Base-by-base conservation (phyloP, 208 protist genomes). In the Jaenimonas drosophilae region DNA sequence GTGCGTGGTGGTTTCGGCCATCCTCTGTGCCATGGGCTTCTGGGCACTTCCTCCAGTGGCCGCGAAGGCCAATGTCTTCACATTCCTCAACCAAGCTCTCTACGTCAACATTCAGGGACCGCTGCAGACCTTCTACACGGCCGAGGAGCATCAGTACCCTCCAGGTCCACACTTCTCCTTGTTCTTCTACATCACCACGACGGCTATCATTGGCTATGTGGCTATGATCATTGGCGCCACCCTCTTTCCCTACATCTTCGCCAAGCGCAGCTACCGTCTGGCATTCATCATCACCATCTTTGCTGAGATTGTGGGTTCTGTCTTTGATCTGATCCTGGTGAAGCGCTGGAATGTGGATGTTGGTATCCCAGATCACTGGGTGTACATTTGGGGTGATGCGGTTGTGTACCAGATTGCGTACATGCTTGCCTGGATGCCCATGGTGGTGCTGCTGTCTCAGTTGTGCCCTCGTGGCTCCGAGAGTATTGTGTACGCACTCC, bases 161-260 rank as follows among this genome's bases (percentile, higher is more conserved):
- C 45, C 34, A 46, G 64, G 58, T 7, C 64, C 79, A 4, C 34
- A 84, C 54, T 88, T 88, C 53, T 62, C 37, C 24, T 71, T 72
- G 31, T 66, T 47, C 58, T 71, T 62, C 46, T 71, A 57, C n/a
- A 25, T 49, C 16, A 71, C 64, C 6, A 41, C 55, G 5, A 36
- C 37, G 20, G 31, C 34, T 12, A 48, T 59, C 24, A 38, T 70
- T 32, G 49, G 50, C 21, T 39, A 28, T 37, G 26, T 53, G 31
- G 39, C 51, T 0, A 40, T 32, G 2, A 43, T 49, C 14, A 9
- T 62, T 9, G 64, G 64, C 24, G 49, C 60, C 2, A 26, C 12
- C 9, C 21, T 65, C 29, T 71, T 34, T 14, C 11, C 31, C 31
- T 34, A 16, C 31, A 34, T 34, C 31, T 34, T 34, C 31, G 9